These are phyloP conservation scores for Claviceps pusilla DNA, from an alignment of 2,329 filamentous ascomycete species.

Conservation along the genomic window DNA sequence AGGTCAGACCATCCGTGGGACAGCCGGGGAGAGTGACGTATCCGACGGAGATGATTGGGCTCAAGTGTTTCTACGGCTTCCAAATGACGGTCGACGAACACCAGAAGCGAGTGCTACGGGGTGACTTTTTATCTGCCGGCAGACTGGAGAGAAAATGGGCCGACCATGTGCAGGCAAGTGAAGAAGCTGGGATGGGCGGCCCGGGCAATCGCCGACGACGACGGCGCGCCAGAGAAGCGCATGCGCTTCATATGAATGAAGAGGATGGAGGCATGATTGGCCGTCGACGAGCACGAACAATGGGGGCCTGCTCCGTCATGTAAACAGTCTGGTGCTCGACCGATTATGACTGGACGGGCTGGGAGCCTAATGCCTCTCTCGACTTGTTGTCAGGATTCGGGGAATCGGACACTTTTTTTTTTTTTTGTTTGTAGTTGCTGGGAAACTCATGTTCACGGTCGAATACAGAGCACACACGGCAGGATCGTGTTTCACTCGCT, in stretches of 20 bases:
- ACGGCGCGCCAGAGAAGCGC: constrained; percentile 66
- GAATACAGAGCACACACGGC: not conserved
- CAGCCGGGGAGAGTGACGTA: constrained; percentile 34
- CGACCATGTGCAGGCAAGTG: constrained; percentile 81
- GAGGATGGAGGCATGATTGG: constrained; percentile 49
- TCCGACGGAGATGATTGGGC: constrained; percentile 62
- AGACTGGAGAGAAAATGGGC: constrained; percentile 85
- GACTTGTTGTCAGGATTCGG: not conserved
- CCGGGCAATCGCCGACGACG: constrained; percentile 53
- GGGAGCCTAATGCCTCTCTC: no score
- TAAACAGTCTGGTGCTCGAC: constrained; percentile 22
- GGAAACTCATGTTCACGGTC: not conserved
- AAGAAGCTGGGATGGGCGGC: constrained; percentile 62
- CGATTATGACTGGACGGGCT: not conserved
- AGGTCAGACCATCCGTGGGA: constrained; percentile 40
- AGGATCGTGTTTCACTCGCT: not conserved
- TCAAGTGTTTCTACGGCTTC: constrained; percentile 93
- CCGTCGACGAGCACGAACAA: constrained; percentile 48
- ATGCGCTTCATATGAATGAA: constrained; percentile 65
- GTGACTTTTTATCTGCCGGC: constrained; percentile 58
- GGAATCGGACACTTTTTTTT: no score
- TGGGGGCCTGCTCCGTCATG: constrained; percentile 50
- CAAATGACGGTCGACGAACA: constrained; percentile 93
- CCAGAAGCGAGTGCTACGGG: constrained; percentile 66
- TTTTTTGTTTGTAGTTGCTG: no score